Percentiles rank a stretch among this genome's conserved stretches.
Evolutionary conservation across 2,329 filamentous ascomycete genomes (phyloP).

Genomic region (Aspergillus sp.): DNA sequence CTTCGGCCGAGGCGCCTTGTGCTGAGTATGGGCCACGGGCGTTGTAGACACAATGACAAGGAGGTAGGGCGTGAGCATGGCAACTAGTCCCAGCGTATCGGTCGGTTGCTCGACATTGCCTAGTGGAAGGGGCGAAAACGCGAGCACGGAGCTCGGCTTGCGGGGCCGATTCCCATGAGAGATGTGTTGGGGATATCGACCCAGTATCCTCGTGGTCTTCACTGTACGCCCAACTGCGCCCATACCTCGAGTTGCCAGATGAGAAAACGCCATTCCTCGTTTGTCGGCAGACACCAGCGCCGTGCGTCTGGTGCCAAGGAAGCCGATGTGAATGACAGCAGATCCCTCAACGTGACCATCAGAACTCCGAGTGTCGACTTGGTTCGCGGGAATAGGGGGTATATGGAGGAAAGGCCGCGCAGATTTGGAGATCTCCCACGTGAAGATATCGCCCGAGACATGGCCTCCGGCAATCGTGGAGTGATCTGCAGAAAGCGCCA

Average conservation of each 20-base stretch:
- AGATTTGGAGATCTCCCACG: conserved; percentile 86
- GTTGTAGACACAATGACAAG: conserved; percentile 97
- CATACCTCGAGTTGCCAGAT: conserved; percentile 86
- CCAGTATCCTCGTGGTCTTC: conserved; percentile 85
- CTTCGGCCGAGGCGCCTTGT: conserved; percentile 87
- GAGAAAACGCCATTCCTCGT: conserved; percentile 95
- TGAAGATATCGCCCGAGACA: conserved; percentile 87
- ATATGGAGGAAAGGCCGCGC: conserved; percentile 87
- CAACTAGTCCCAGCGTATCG: conserved; percentile 84
- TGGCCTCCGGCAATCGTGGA: conserved; percentile 88
- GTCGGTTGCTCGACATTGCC: conserved; percentile 91
- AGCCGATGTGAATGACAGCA: conserved; percentile 85
- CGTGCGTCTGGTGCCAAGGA: conserved; percentile 88
- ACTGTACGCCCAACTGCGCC: conserved; percentile 81
- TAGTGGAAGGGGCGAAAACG: conserved; percentile 83
- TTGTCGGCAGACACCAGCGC: conserved; percentile 94
- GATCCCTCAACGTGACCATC: conserved; percentile 82
- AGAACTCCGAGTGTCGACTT: conserved; percentile 61
- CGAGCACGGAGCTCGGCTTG: conserved; percentile 92
- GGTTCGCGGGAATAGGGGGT: conserved; percentile 66
- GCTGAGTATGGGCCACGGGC: conserved; percentile 91
- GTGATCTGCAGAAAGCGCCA: conserved; percentile 92
- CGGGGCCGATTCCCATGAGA: conserved; percentile 62
- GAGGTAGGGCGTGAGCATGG: conserved; percentile 92
- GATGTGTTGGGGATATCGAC: conserved; percentile 75